Evolutionary conservation across 768 basidiomycete species (phyloP), one percentile per base, ranked within the genome.

Genomic region (Paxillus rubicundulus): DNA sequence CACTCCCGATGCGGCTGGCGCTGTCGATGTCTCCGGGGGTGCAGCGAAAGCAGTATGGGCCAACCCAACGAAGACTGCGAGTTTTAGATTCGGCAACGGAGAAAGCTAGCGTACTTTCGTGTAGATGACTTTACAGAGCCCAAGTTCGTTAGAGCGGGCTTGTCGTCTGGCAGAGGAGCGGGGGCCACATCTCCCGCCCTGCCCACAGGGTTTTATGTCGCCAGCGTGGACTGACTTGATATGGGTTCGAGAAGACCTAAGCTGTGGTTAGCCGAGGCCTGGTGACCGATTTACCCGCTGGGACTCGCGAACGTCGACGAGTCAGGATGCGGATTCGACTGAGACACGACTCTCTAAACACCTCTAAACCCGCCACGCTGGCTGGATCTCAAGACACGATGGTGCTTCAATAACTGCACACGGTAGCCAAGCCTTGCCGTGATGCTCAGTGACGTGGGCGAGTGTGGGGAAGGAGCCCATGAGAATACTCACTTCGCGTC

Each of bases 51-150:
- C 47, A 46, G 33, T 53, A 43, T 36, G 30, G 6, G 50, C 50
- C 49, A 61, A 37, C 50, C 59, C 53, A 8, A 49, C 50, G 34
- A 70, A 34, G 41, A 44, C 36, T 28, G 45, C 55, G 5, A 55
- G 18, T 39, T 46, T 60, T 33, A 57, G 38, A 12, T 17, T 37
- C 10, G 64, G 66, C 36, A 66, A 66, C 5, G 14, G 39, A 44
- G 18, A 3, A 24, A 24, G 5, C 21, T 24, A n/a, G n/a, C n/a
- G n/a, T n/a, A 12, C 17, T 9, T 47, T 37, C n/a, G 37, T 48
- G 30, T 44, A 41, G 20, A 24, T 24, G 5, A 24, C 5, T 21
- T 28, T 24, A 45, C 32, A 40, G 20, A 16, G 4, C 41, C 10
- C n/a, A 20, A 14, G 21, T 10, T 42, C 17, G 18, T 42, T 2